Evolutionary conservation across 371 early-diverging fungal species (phyloP), one percentile per base, ranked within the genome.

Genomic region (Aphelidium insulamus): DNA sequence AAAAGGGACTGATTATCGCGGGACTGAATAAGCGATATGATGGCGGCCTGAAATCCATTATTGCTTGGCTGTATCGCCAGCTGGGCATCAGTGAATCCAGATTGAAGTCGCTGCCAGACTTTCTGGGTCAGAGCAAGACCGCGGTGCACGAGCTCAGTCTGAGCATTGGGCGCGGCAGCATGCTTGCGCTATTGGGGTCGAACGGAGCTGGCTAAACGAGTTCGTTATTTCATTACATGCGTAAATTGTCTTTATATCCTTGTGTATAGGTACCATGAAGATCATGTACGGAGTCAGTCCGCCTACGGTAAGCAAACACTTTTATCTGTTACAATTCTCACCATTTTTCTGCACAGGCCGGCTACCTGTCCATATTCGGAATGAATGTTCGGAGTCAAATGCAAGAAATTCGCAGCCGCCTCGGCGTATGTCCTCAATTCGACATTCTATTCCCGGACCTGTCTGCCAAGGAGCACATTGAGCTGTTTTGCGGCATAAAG

Each of bases 401-500:
- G 39, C 23, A 19, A 0, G 33, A 19, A n/a, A 54, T 55, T 21
- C 46, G 45, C 2, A 21, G 32, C 15, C 16, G 26, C 9, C 41
- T 57, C 38, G 57, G 58, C 28, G 45, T 57, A 6, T 57, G 53
- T 21, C 58, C 57, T 5, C 57, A 57, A 27, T 48, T 50, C 21
- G 55, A 55, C 34, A 40, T 54, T 23, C 19, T 55, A 15, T 54
- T 46, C 32, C 34, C 36, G 20, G 51, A 55, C 26, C 31, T 56
- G 40, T 12, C 48, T 41, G 39, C 49, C 7, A 21, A 40, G 46
- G 57, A 55, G 37, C 55, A 54, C 26, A 36, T 54, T 37, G 45
- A 44, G 23, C 45, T 54, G 31, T 54, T 50, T 23, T 54, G 48
- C 17, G 54, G 54, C 16, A 40, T 54, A 34, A 54, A 54, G 41